Evolutionary conservation across 2,329 filamentous ascomycete species (phyloP).

Genomic region (Magnaporthiopsis poae): DNA sequence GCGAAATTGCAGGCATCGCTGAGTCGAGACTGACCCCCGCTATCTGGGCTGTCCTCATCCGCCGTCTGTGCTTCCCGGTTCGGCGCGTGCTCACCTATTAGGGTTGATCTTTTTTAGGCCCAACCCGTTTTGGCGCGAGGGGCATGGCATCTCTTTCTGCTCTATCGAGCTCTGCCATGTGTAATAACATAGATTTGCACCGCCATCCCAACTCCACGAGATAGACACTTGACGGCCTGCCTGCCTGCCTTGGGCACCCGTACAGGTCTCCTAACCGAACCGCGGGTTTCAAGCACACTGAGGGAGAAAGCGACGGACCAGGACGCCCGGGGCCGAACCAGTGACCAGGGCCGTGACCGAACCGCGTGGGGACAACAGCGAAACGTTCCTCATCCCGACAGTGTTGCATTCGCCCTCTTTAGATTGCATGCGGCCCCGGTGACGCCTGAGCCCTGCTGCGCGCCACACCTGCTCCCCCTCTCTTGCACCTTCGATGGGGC

Average conservation of each 20-base stretch:
- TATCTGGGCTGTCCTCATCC: background rate
- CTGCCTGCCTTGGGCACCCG: background rate
- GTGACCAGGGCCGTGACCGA: background rate
- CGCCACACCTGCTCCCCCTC: background rate
- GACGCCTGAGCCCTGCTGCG: background rate
- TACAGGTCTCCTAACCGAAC: background rate
- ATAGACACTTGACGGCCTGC: background rate
- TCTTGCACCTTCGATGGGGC: background rate
- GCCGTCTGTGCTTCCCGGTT: background rate
- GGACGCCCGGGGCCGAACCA: background rate
- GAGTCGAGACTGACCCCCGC: background rate
- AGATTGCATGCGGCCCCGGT: background rate
- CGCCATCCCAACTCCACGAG: background rate
- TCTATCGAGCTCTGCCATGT: background rate
- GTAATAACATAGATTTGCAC: background rate
- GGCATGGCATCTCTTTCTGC: too few relatives aligned
- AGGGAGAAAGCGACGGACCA: background rate
- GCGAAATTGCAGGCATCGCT: background rate
- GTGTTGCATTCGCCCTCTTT: background rate
- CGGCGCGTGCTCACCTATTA: background rate
- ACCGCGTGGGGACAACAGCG: background rate
- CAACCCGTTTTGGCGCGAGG: too few relatives aligned
- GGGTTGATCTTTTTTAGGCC: background rate
- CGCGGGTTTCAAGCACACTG: background rate
- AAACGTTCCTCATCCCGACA: background rate